Conservation (phyloP, 1,284 basidiomycete genomes). For the Boletus chippewaensis region DNA sequence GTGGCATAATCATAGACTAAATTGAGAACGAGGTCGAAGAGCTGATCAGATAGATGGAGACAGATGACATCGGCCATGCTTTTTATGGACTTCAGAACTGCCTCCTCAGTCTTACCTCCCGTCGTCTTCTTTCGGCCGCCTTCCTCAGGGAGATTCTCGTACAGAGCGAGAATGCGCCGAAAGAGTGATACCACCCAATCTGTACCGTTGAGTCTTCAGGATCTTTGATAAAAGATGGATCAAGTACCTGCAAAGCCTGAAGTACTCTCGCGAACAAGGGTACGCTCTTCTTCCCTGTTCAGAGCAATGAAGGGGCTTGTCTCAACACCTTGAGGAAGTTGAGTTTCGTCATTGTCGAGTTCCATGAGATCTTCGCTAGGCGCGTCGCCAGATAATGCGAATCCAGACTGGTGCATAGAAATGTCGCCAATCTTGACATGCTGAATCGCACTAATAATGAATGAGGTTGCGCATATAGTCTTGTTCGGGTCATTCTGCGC, state of each 20-base stretch:
- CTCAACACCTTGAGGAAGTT: slow-evolving; percentile 52
- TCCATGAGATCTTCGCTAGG: slow-evolving; percentile 53
- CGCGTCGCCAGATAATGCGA: slow-evolving; percentile 46
- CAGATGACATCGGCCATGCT: slow-evolving; percentile 82
- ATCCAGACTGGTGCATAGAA: slow-evolving; percentile 51
- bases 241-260: slow-evolving; percentile 66
- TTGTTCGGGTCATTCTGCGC: slow-evolving; percentile 86
- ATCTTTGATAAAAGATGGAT: slow-evolving; percentile 11
- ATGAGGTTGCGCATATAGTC: slow-evolving; percentile 77
- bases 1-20: slow-evolving; percentile 85
- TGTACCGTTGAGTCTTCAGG: slow-evolving; percentile 23
- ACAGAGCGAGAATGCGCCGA: slow-evolving; percentile 79
- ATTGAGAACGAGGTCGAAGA: slow-evolving; percentile 84
- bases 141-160: slow-evolving; percentile 93
- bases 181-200: slow-evolving; percentile 91
- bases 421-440: slow-evolving; percentile 82
- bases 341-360: slow-evolving; percentile 38
- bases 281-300: slow-evolving; percentile 66
- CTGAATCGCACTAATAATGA: slow-evolving; percentile 73
- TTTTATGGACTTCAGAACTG: slow-evolving; percentile 76
- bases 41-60: slow-evolving; percentile 78
- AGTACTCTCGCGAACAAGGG: slow-evolving; percentile 71
- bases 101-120: slow-evolving; percentile 84
- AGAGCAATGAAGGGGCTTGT: slow-evolving; percentile 44
- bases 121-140: slow-evolving; percentile 75